Percentiles rank a stretch among this genome's conserved stretches.
phyloP scores from a whole-genome alignment of 768 basidiomycete species.

The Auriscalpium orientale region DNA sequence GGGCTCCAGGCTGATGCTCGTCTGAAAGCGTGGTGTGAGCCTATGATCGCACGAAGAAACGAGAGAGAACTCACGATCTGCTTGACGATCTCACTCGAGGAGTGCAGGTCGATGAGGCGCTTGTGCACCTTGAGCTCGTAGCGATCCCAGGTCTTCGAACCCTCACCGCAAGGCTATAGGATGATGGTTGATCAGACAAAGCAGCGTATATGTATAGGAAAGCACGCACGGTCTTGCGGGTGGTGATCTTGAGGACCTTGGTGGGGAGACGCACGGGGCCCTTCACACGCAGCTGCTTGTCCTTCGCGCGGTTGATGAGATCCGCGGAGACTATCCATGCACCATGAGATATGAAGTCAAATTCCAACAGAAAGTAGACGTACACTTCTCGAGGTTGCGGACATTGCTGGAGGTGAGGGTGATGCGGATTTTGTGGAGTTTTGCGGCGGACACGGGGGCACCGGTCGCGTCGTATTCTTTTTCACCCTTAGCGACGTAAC shows the following conservation, averaged over 20 bases:
- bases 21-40: constrained; percentile 40
- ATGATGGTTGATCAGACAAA: constrained; percentile 1
- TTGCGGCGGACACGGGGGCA: constrained; percentile 75
- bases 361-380: constrained; percentile 16
- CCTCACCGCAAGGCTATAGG: constrained; percentile 94
- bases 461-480: constrained; percentile 96
- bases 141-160: constrained; percentile 99
- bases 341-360: not conserved
- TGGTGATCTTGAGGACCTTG: constrained; percentile 98
- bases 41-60: not conserved
- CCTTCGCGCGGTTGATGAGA: constrained; percentile 97
- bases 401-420: constrained; percentile 98
- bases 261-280: constrained; percentile 98
- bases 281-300: constrained; percentile 98
- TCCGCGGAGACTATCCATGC: constrained; percentile 76
- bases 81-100: constrained; percentile 98
- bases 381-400: constrained; percentile 97
- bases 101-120: constrained; percentile 97
- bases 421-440: constrained; percentile 99
- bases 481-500: constrained; percentile 98
- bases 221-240: constrained; percentile 87
- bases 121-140: constrained; percentile 99
- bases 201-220: not conserved
- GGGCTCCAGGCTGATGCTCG: constrained; percentile 96
- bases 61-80: constrained; percentile 72